Conservation (phyloP, 2,329 filamentous ascomycete species). For the Amesomyces nigricolor region DNA sequence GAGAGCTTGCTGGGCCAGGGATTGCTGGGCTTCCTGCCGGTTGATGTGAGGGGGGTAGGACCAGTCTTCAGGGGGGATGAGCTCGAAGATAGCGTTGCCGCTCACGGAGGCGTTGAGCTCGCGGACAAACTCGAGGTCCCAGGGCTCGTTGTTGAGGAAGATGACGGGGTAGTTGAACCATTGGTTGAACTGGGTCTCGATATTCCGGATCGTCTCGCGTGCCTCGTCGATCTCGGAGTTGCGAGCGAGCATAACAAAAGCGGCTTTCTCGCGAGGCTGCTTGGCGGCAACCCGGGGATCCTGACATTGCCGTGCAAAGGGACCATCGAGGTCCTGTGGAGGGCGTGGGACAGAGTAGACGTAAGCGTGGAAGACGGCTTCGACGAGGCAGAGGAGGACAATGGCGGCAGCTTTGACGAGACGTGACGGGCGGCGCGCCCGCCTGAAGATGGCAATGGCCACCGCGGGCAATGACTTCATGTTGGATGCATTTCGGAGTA, state of each 20-base stretch:
- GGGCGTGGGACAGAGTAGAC: conserved; percentile 33
- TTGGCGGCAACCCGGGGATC: conserved; percentile 32
- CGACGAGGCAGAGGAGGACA: conserved; percentile 30
- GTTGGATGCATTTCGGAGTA: neutral
- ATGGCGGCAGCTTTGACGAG: conserved; percentile 22
- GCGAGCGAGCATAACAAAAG: conserved; percentile 43
- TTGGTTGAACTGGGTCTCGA: conserved; percentile 42
- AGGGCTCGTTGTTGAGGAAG: conserved; percentile 43
- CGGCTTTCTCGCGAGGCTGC: conserved; percentile 38
- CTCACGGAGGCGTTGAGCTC: conserved; percentile 34
- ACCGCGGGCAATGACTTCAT: conserved; percentile 7
- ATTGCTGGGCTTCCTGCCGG: conserved; percentile 16
- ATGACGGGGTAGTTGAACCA: conserved; percentile 44
- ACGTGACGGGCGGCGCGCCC: conserved; percentile 9
- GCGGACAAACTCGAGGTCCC: conserved; percentile 36
- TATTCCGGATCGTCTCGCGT: conserved; percentile 35
- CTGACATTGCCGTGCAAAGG: conserved; percentile 37
- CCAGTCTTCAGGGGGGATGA: conserved; percentile 38
- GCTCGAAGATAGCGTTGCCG: conserved; percentile 37
- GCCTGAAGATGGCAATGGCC: conserved; percentile 3
- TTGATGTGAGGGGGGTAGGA: conserved; percentile 33
- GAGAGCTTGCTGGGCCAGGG: conserved; percentile 27
- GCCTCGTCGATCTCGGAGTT: conserved; percentile 39
- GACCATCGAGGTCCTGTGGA: conserved; percentile 33
- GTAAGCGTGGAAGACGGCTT: conserved; percentile 33